Evolutionary conservation across 139 green algal species (phyloP), one percentile per base, ranked within the genome.

Genomic region (Chlorella sorokiniana): DNA sequence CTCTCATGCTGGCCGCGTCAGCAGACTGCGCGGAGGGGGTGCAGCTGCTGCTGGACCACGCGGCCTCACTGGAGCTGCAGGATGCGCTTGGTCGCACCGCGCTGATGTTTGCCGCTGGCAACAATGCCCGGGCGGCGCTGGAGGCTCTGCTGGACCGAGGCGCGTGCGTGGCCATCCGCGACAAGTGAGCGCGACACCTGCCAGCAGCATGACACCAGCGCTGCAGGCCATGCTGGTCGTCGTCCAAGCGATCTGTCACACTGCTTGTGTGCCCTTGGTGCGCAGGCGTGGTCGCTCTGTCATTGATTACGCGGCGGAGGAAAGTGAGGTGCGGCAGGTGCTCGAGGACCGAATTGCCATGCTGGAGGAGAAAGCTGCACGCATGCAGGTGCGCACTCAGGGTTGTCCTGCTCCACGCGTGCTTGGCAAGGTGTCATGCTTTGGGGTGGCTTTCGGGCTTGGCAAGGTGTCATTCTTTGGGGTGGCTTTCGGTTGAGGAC

Each of bases 41-140:
- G 33, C 29, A 83, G 56, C 85, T 96, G 75, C 85, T 96, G 78
- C 74, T 96, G 38, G 86, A 81, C 35, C 62, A 84, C 40, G 88
- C 87, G 5, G 93, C 93, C 10, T 94, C 78, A 2, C 52, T 95
- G 23, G 91, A 96, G 85, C 86, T 96, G 78, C 90, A 96, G 81
- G 92, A 95, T 63, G 88, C 92, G 16, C 76, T 96, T 16, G 87
- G 92, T 18, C 82, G 92, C 44, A 92, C 89, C 0, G 93, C 93
- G n/a, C 90, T 96, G 41, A 96, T 96, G 93, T 96, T 95, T 85
- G 91, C 92, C 7, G 92, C 90, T 2, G 91, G 91, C 79, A 94
- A 91, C 84, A 81, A 83, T 48, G 90, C 91, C 0, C 31, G 22
- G 3, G 64, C 40, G 22, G 79, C 84, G 76, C 75, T 91, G 31